Evolutionary conservation across 108 stramenopile species (phyloP), one percentile per base, ranked within the genome.

Genomic region (Discostella pseudostelligera): DNA sequence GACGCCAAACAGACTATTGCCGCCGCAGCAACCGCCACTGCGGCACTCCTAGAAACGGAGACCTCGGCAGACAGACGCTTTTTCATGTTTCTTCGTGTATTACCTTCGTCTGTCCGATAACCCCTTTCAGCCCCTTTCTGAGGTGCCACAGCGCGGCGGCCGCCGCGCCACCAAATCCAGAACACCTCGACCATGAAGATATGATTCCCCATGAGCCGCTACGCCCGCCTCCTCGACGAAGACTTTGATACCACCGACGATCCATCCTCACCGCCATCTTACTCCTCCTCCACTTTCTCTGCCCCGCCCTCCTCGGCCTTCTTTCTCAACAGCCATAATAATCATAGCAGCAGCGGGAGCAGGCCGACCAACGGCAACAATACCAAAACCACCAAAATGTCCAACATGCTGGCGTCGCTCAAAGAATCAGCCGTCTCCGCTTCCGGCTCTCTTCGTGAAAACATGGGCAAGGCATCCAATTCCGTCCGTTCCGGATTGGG

Each of bases 221-320:
- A 70, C 60, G 51, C 69, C 19, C 69, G 56, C 60, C 69, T 70
- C 69, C 69, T 70, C 50, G 53, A 53, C 69, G 59, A 70, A 25
- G 69, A 70, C 53, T 59, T 61, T 42, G 17, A 56, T 25, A 16
- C 39, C 56, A 6, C 43, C 16, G 16, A 24, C 56, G 21, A 61
- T 2, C 3, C 60, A 19, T 19, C 62, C 45, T n/a, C 62, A 11
- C 26, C 62, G 28, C 14, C 44, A 4, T 47, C 1, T 11, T 48
- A 42, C 16, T 43, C 47, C 9, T 26, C 48, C 2, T 19, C 62
- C 14, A 22, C 20, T 3, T 28, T 28, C 42, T 1, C 16, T n/a
- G 20, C 44, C 7, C 60, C 60, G 45, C 43, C 60, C 20, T 21
- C 44, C 8, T 25, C 62, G 22, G 45, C 45, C 47, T 62, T 62